Evolutionary conservation across 2,329 filamentous ascomycete species (phyloP), one percentile per base, ranked within the genome.

Genomic region (Colletotrichum tanaceti): DNA sequence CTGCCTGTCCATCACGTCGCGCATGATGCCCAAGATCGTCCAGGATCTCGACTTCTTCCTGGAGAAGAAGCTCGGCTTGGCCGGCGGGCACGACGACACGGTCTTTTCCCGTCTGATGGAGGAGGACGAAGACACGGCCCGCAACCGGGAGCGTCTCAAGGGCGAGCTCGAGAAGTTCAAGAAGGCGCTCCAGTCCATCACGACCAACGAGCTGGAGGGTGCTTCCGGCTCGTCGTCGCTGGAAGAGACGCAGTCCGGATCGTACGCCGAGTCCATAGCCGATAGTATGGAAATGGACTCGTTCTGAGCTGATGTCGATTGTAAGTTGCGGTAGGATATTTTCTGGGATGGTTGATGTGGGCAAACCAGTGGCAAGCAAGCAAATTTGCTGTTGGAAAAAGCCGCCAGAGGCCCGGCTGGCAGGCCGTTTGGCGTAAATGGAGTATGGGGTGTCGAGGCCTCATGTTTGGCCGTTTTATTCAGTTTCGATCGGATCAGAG

Each of bases 101-200:
- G 73, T 80, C 2, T 86, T 82, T 65, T 75, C 78, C 59, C 76
- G 74, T 20, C 77, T 86, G 5, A 85, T 86, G 84, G 83, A 82
- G 24, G 84, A 86, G 62, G 83, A 86, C 60, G 73, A 77, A 2
- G 74, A 73, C 0, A 86, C 82, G 0, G 84, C 84, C 0, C 71
- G 71, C 5, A 77, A 75, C 58, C 77, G 84, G 1, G 77, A 81
- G 38, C 77, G 75, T 13, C 77, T 85, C 39, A 84, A 82, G 71
- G 72, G 73, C 2, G 82, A 85, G 68, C 77, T 77, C 55, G 76
- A 79, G n/a, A 85, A 84, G 73, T 83, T 86, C 58, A 74, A 76
- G n/a, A 79, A 77, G 54, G 84, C 84, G 0, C 77, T 85, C 63
- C 74, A 76, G 24, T 84, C 81, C 43, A 86, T 86, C 59, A 86